These are phyloP conservation scores for Sphagnum contortum DNA, from an alignment of 225 moss, liverwort and hornwort species.

Conservation along the genomic window DNA sequence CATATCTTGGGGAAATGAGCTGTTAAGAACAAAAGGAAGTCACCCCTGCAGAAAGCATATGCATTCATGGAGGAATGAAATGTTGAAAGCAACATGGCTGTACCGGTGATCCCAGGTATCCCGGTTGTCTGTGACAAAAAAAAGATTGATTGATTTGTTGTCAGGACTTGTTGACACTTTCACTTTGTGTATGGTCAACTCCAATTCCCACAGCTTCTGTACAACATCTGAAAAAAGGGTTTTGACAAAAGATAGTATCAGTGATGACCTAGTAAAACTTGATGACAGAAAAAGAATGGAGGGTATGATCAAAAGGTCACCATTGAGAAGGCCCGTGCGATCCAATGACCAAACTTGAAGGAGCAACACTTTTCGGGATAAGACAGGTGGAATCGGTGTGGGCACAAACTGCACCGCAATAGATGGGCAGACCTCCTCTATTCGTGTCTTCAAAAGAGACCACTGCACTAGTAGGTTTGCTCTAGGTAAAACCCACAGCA, in stretches of 20 bases:
- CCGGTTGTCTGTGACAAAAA: slow-evolving; percentile 62
- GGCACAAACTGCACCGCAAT: slow-evolving; percentile 28
- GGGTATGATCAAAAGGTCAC: slow-evolving; percentile 9
- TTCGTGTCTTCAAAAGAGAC: slow-evolving; percentile 46
- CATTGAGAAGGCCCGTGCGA: slow-evolving; percentile 67
- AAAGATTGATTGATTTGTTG: slow-evolving; percentile 49
- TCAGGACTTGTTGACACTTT: slow-evolving; percentile 62
- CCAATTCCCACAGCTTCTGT: slow-evolving; percentile 62
- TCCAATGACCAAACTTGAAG: slow-evolving; percentile 54
- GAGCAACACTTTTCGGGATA: slow-evolving; percentile 36
- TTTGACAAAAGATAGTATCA: neutral
- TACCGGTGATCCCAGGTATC: neutral
- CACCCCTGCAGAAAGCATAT: neutral
- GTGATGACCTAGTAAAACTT: neutral
- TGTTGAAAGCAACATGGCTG: neutral
- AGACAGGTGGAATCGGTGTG: slow-evolving; percentile 19
- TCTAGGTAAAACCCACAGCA: slow-evolving; percentile 52
- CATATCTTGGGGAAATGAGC: neutral
- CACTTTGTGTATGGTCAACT: slow-evolving; percentile 57
- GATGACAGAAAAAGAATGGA: neutral
- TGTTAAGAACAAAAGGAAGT: neutral
- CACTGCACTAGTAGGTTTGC: slow-evolving; percentile 22
- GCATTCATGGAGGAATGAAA: neutral
- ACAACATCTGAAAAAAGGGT: slow-evolving; percentile 35
- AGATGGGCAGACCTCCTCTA: slow-evolving; percentile 59